Percentiles rank a stretch among this genome's conserved stretches.
Evolutionary conservation across 805 yeast genomes (phyloP).

Genomic region (Saccharomycopsis amapae): DNA sequence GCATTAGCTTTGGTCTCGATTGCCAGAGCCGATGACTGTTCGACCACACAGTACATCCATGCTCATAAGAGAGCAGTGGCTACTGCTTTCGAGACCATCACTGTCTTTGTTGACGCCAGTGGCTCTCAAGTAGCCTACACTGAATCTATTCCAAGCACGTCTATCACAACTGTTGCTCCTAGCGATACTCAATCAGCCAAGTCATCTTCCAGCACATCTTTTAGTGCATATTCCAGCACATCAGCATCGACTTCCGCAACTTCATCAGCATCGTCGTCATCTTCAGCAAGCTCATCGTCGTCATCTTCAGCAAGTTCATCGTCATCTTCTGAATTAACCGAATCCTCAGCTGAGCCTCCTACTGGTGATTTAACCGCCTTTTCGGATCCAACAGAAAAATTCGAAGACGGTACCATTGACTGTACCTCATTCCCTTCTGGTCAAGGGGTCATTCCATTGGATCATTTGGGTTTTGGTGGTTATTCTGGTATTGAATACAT

Average conservation of each 20-base stretch:
- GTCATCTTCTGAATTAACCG: conserved; percentile 4
- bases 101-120: conserved; percentile 31
- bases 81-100: conserved; percentile 36
- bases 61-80: conserved; percentile 47
- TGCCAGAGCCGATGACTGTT: conserved; percentile 6
- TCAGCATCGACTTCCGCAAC: conserved; percentile 25
- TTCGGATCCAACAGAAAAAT: conserved; percentile 42
- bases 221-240: background rate
- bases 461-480: conserved; percentile 48
- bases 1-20: too few relatives aligned
- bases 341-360: background rate
- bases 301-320: conserved; percentile 24
- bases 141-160: conserved; percentile 22
- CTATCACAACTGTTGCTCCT: conserved; percentile 23
- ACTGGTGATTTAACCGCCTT: conserved; percentile 48
- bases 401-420: conserved; percentile 62
- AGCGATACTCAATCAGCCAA: conserved; percentile 19
- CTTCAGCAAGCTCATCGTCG: conserved; percentile 1
- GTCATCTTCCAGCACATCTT: conserved; percentile 22
- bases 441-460: conserved; percentile 58
- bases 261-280: conserved; percentile 22
- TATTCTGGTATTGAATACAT: conserved; percentile 38
- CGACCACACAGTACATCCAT: conserved; percentile 24
- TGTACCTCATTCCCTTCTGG: conserved; percentile 72
- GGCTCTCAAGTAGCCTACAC: conserved; percentile 26